Base-by-base conservation (phyloP, 306 rosid species). In the Abrus pulchellus region DNA sequence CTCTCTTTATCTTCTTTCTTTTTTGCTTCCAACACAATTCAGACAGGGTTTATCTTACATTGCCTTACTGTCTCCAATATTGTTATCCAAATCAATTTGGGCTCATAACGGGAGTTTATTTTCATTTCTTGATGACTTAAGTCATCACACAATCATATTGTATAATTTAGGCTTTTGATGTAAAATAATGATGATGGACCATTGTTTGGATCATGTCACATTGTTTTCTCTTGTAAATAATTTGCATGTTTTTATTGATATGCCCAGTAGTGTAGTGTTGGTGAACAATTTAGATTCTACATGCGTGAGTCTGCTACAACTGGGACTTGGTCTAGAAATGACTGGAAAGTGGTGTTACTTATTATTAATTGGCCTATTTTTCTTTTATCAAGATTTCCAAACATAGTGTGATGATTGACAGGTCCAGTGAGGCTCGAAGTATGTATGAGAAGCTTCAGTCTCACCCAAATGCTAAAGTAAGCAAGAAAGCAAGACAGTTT, bases 361-460 rank as follows among this genome's bases (percentile, higher is more conserved):
- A 65, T 34, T 33, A 75, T 11, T 47, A 41, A 72, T 75, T 59
- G 36, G 36, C 53, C 30, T 45, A 29, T 52, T 54, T 73, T 40
- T 11, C 49, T 1, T 83, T 49, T 59, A 47, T 54, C 28, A 36
- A 36, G 62, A 75, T 60, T 68, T 65, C 12, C 50, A 4, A 75
- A 69, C 45, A 60, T 49, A 49, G 32, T 75, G 44, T 78, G 72
- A 63, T 86, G 30, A 77, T 85, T 85, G 80, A 68, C 88, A 94
- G 98, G 90, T 2, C 88, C 33, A 83, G 82, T 45, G 97, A 91
- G 86, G 99, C 97, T 69, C 87, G 80, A 76, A 62, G 43, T 33
- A 91, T 90, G 99, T 94, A 94, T 62, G 97, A 94, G 86, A 91
- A 86, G 91, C 97, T 94, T 72, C 85, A 78, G 55, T 89, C 97